Percentiles rank a stretch among this genome's conserved stretches.
These are phyloP conservation scores for Ceratocystis colombiana DNA, from an alignment of 2,329 filamentous ascomycete genomes.

Conservation along the genomic window DNA sequence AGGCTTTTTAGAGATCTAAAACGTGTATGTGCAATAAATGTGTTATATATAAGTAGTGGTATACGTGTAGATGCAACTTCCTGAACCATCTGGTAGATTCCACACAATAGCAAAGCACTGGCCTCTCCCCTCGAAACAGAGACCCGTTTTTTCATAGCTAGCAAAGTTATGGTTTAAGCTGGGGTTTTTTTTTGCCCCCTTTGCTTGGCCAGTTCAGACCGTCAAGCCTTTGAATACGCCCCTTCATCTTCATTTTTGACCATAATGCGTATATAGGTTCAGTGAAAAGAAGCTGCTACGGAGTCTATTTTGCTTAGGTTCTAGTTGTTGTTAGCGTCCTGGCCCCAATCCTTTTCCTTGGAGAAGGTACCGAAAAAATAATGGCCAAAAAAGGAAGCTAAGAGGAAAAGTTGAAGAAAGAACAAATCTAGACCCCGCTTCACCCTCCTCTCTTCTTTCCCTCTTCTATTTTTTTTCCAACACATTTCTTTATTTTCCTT, in stretches of 20 bases:
- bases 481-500: conserved; percentile 9
- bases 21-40: no score
- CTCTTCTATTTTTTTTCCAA: conserved; percentile 1
- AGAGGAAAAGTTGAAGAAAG: conserved; percentile 6
- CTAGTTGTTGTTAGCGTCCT: neutral
- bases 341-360: neutral
- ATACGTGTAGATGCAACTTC: neutral
- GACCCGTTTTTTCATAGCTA: neutral
- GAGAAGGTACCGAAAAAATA: neutral
- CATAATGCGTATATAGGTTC: neutral
- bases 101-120: neutral
- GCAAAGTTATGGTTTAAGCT: neutral
- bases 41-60: neutral
- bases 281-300: no score
- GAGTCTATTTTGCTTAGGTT: neutral
- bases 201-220: neutral
- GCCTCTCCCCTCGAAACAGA: neutral
- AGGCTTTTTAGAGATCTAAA: no score
- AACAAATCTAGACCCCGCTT: conserved; percentile 6
- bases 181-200: neutral
- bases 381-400: conserved; percentile 4
- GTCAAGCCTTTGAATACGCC: neutral
- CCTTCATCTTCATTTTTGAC: neutral
- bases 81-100: neutral
- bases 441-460: neutral